Percentiles rank a stretch among this genome's conserved stretches.
Conservation (phyloP, 495 filamentous ascomycete genomes). For the Peziza echinospora region DNA sequence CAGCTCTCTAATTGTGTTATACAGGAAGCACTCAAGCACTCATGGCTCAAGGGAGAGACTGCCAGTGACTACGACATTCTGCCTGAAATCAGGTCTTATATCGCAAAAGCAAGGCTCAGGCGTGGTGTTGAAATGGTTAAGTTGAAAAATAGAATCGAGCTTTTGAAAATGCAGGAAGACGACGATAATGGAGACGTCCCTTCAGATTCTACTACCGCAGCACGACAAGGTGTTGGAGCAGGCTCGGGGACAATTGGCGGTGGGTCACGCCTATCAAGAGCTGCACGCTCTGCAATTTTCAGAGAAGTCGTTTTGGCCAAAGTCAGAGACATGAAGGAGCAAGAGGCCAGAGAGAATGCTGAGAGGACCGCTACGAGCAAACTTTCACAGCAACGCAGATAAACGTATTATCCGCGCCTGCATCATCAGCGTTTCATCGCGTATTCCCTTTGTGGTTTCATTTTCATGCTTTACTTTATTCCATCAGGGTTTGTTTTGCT, state of each 20-base stretch:
- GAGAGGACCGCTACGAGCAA: too few species aligned
- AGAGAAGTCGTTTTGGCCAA: constrained; percentile 93
- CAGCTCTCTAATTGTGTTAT: constrained; percentile 1
- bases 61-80: constrained; percentile 90
- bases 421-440: too few species aligned
- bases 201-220: constrained; percentile 37
- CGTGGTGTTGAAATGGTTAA: constrained; percentile 95
- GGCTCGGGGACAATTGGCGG: constrained; percentile 17
- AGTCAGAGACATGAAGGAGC: constrained; percentile 76
- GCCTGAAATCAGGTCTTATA: constrained; percentile 88
- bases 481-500: too few species aligned
- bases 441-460: too few species aligned
- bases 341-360: constrained; percentile 47
- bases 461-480: too few species aligned
- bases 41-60: constrained; percentile 75
- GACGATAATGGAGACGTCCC: constrained; percentile 51
- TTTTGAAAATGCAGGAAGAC: constrained; percentile 87
- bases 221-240: constrained; percentile 24
- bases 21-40: constrained; percentile 58
- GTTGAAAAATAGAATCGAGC: constrained; percentile 88
- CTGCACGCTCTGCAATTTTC: constrained; percentile 83
- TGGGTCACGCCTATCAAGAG: constrained; percentile 36
- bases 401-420: too few species aligned
- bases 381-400: too few species aligned
- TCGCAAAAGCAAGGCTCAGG: constrained; percentile 69